Percentiles rank a stretch among this genome's conserved stretches.
These are phyloP conservation scores for Thalia dealbata DNA, from an alignment of 176 grass and related monocot genomes.

Conservation along the genomic window DNA sequence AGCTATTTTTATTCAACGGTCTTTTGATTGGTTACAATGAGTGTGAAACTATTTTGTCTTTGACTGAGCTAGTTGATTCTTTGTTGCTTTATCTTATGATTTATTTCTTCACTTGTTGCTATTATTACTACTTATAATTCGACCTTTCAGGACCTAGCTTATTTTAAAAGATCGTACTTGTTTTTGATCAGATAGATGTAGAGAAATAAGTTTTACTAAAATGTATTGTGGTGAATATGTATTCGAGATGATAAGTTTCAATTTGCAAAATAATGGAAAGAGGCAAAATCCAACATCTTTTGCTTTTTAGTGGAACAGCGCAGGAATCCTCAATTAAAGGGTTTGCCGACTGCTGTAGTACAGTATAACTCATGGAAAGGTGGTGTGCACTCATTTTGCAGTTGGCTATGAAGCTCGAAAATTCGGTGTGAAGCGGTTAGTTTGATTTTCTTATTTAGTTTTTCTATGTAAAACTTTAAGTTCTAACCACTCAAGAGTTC, in stretches of 20 bases:
- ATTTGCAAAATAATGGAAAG: not conserved
- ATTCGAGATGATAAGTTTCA: too few relatives aligned
- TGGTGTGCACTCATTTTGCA: constrained; percentile 65
- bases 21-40: not conserved
- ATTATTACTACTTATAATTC: too few relatives aligned
- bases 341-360: constrained; percentile 83
- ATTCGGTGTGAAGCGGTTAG: constrained; percentile 75
- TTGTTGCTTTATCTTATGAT: too few relatives aligned
- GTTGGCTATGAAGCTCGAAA: constrained; percentile 92
- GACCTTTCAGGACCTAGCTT: too few relatives aligned
- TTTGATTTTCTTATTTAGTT: constrained; percentile 11
- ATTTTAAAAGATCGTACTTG: too few relatives aligned
- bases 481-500: not conserved
- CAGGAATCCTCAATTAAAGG: constrained; percentile 54
- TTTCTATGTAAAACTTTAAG: not conserved
- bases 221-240: too few relatives aligned
- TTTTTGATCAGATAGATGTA: too few relatives aligned
- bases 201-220: too few relatives aligned
- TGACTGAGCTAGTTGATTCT: too few relatives aligned
- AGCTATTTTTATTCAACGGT: not conserved
- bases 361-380: constrained; percentile 97
- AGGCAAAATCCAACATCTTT: not conserved
- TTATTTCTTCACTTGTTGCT: too few relatives aligned
- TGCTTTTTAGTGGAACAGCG: constrained; percentile 59
- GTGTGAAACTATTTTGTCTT: not conserved